These are phyloP conservation scores for Graphilbum fragrans DNA, from an alignment of 2,329 filamentous ascomycete genomes.

Conservation along the genomic window DNA sequence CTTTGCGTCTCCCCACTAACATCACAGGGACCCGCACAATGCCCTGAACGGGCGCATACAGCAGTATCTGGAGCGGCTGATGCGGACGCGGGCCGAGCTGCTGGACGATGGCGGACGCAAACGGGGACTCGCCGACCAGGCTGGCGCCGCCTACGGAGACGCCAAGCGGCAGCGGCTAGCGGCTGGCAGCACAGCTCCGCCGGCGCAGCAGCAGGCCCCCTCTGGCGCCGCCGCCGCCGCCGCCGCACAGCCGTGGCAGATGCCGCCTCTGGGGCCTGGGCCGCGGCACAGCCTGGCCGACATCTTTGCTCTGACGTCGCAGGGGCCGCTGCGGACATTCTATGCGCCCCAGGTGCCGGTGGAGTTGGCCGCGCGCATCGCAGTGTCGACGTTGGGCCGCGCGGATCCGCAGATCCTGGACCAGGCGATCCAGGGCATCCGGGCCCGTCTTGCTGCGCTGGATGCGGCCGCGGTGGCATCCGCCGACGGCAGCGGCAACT, in stretches of 20 bases:
- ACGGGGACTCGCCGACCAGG: constrained; percentile 57
- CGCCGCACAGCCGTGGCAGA: constrained; percentile 34
- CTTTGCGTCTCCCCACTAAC: background rate
- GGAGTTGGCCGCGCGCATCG: constrained; percentile 66
- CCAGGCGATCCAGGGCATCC: constrained; percentile 54
- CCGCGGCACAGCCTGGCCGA: constrained; percentile 63
- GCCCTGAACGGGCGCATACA: constrained; percentile 68
- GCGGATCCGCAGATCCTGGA: constrained; percentile 58
- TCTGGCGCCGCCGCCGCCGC: constrained; percentile 55
- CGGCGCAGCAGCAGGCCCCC: constrained; percentile 25
- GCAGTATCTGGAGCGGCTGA: constrained; percentile 72
- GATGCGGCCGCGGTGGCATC: constrained; percentile 35
- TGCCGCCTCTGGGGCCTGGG: constrained; percentile 62
- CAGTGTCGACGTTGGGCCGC: constrained; percentile 63
- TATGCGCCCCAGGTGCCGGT: constrained; percentile 70
- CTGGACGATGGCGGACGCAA: constrained; percentile 74
- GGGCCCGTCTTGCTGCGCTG: constrained; percentile 33
- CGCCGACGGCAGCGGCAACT: constrained; percentile 50
- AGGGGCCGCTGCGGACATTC: constrained; percentile 63
- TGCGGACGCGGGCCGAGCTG: constrained; percentile 64
- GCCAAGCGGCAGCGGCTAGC: constrained; percentile 70
- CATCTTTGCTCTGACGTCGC: constrained; percentile 73
- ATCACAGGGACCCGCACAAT: constrained; percentile 62
- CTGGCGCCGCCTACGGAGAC: constrained; percentile 59
- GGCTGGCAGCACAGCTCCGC: background rate